A percentile compares a stretch with the other conserved stretches of the same genome.
phyloP scores from a whole-genome alignment of 2,329 filamentous ascomycete species.

The Cordyceps militaris region DNA sequence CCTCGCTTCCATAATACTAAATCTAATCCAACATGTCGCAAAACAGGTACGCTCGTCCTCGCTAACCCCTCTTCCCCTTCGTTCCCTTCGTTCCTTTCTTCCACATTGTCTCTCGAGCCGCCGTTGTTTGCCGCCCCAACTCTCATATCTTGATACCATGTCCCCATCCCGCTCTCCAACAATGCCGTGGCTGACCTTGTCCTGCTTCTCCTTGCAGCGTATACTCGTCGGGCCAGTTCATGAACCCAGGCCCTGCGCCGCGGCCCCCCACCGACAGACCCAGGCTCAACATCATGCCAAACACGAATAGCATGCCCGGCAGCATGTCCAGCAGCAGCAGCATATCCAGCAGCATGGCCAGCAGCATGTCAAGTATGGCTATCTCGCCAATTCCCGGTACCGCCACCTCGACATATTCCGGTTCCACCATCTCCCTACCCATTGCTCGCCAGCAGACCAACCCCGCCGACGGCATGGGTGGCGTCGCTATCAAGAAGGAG shows the following conservation, averaged over 20 bases:
- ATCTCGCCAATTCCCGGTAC: slow-evolving; percentile 64
- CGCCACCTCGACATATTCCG: slow-evolving; percentile 59
- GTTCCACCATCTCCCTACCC: slow-evolving; percentile 67
- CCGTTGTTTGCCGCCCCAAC: no score
- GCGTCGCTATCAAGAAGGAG: slow-evolving; percentile 70
- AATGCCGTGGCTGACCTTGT: neutral
- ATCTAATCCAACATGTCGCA: slow-evolving; percentile 14
- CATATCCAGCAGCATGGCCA: slow-evolving; percentile 32
- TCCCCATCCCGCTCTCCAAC: neutral
- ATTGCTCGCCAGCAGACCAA: slow-evolving; percentile 56
- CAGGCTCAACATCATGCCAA: slow-evolving; percentile 72
- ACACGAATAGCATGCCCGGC: slow-evolving; percentile 59
- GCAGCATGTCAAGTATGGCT: slow-evolving; percentile 73
- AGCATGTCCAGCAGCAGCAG: slow-evolving; percentile 58
- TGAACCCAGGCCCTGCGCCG: slow-evolving; percentile 94
- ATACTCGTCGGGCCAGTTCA: slow-evolving; percentile 65
- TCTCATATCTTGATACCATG: no score
- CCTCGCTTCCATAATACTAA: slow-evolving; percentile 8
- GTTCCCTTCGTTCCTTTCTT: neutral
- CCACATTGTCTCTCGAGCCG: neutral
- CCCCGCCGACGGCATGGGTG: slow-evolving; percentile 56
- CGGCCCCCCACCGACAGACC: slow-evolving; percentile 80
- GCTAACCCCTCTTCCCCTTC: neutral
- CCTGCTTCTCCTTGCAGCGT: slow-evolving; percentile 22
- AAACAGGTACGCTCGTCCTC: slow-evolving; percentile 12